Evolutionary conservation across 805 yeast genomes (phyloP).

Genomic region (Pichia insulana): DNA sequence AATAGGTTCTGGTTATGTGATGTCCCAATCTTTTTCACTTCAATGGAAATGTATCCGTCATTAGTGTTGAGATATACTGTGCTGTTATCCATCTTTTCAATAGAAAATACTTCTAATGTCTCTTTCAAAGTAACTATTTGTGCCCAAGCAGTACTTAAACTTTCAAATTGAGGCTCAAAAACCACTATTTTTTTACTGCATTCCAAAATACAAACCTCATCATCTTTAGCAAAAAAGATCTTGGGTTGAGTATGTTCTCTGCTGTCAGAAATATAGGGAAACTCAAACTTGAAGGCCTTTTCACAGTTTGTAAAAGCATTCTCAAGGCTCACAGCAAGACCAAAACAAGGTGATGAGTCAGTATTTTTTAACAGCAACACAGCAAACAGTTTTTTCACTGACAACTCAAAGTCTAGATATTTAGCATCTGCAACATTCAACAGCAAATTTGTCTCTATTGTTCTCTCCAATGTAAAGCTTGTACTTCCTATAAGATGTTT

Average conservation of each 20-base stretch:
- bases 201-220: background rate
- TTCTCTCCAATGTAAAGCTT: constrained; percentile 1
- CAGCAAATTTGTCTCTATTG: constrained; percentile 1
- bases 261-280: background rate
- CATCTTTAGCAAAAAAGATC: background rate
- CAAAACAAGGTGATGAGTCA: too few relatives aligned
- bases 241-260: background rate
- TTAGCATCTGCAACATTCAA: background rate
- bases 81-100: constrained; percentile 30
- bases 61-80: constrained; percentile 34
- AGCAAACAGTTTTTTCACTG: too few relatives aligned
- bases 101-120: constrained; percentile 47
- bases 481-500: constrained; percentile 28
- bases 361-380: background rate
- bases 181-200: constrained; percentile 37
- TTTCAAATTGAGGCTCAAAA: constrained; percentile 38
- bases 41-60: constrained; percentile 56
- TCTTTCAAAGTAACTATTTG: constrained; percentile 57
- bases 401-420: constrained; percentile 3
- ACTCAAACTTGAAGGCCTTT: too few relatives aligned
- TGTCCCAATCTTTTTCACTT: constrained; percentile 30
- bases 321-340: too few relatives aligned
- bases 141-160: constrained; percentile 52
- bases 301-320: too few relatives aligned
- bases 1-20: constrained; percentile 21